Conservation (phyloP, 2,329 filamentous ascomycete species). For the Epichloe gansuensis region DNA sequence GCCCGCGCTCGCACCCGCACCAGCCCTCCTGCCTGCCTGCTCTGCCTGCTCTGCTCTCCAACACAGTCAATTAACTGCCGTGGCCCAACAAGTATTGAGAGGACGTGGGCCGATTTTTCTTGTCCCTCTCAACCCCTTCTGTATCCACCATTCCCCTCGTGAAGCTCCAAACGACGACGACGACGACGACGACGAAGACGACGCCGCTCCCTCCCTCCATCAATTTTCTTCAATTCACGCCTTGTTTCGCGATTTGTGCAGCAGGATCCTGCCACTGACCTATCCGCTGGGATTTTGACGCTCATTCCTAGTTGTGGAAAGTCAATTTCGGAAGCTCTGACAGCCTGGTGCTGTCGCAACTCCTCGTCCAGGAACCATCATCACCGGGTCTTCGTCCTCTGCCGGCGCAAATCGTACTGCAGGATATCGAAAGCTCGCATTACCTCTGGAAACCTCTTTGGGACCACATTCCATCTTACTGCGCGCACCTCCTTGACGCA, state of each 20-base stretch:
- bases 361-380: neutral
- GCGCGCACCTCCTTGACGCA: neutral
- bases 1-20: neutral
- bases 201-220: neutral
- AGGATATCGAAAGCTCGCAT: neutral
- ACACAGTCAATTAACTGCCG: neutral
- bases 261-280: neutral
- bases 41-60: neutral
- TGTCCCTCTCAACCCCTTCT: neutral
- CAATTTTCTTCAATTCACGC: neutral
- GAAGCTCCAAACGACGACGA: neutral
- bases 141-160: neutral
- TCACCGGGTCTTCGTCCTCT: neutral
- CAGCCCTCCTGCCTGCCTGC: neutral
- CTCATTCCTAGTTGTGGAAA: neutral
- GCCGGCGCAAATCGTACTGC: neutral
- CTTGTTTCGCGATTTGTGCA: neutral
- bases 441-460: neutral
- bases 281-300: neutral
- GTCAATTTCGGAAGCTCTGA: neutral
- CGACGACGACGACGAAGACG: neutral
- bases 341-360: slow-evolving; percentile 1
- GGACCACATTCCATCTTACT: neutral
- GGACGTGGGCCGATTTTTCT: too few relatives aligned
- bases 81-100: too few relatives aligned